Base-by-base conservation (phyloP, 176 grass and related monocot species). In the Cenchrus fungigraminus region DNA sequence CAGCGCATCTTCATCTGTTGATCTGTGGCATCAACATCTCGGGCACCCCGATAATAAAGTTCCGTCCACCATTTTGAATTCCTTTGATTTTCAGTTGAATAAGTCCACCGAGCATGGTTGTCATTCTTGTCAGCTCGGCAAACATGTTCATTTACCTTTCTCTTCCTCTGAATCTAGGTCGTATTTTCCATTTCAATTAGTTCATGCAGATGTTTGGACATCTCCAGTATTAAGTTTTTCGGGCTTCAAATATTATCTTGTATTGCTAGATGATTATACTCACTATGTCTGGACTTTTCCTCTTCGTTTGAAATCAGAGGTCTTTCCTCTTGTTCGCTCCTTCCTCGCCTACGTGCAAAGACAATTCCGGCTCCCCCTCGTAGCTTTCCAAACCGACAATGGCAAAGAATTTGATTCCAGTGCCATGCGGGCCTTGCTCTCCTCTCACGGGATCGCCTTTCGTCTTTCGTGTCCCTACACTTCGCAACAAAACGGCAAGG, bases 271-370 rank as follows among this genome's bases (percentile, higher is more conserved):
- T 51, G 69, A 72, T 29, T 72, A 6, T 1, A 7, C 69, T 0
- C 69, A 51, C 2, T 72, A 29, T 8, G 11, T 29, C 0, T 72
- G 69, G 69, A 72, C 69, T 0, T 72, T 72, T 0, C 69, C 45
- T 0, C 0, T 72, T 0, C 69, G n/a, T 0, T 0, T 14, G 0
- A 72, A 72, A 6, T 51, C n/a, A 4, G 45, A 72, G 0, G 69
- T 72, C 1, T 1, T 72, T 0, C n/a, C 45, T 0, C 9, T 3
- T 0, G 0, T 72, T 3, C 0, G 0, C 0, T 13, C n/a, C 0
- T 72, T 72, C 14, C 45, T 28, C 2, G 9, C 11, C 0, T 29
- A 51, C 25, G n/a, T 51, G 0, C 6, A 15, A 2, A 44, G 0
- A 0, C 66, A 68, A 5, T 68, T 68, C 3, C 0, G 4, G 0